Evolutionary conservation across 176 grass and related monocot genomes (phyloP), one percentile per base, ranked within the genome.

Genomic region (Rhipidocladum racemiflorum): DNA sequence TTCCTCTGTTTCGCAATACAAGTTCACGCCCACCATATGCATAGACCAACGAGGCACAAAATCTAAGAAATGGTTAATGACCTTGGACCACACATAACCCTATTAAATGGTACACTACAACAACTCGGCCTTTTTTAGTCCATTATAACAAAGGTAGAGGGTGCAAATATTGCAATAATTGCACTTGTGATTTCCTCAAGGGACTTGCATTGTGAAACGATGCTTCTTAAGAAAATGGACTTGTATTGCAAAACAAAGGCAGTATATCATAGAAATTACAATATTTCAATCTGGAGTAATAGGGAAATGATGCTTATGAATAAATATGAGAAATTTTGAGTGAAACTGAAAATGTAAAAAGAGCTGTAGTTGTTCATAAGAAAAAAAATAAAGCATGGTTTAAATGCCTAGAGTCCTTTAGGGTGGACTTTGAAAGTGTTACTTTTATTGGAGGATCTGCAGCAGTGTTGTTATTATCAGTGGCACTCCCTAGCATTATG

Each of bases 251-350:
- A 54, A 54, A 54, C 51, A 54, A 7, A 54, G 20, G 20, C 7
- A 54, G 18, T 57, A 44, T 32, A 44, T 44, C 35, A 5, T 36
- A 32, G 10, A 28, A 70, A 55, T 43, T 28, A 34, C 16, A 21
- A 82, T 46, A 72, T 60, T 71, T 44, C 36, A 81, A 71, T 70
- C 23, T 61, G 66, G 50, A 27, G 32, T 57, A 21, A 70, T 9
- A 81, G 28, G 38, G 9, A 57, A 82, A 61, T 35, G 36, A 8
- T 15, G 6, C 14, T 70, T 69, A 81, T 29, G 9, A 65, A 42
- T 56, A 81, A 70, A 30, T 6, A 45, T 15, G 53, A 34, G 38
- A 60, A 21, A 8, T 16, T 24, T 43, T 44, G 30, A 70, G 28
- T 32, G 55, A 59, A 42, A 59, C 9, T 43, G 24, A 30, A 45